Conservation (phyloP, 169 alveolate species). For the Plasmodium blacklocki region DNA sequence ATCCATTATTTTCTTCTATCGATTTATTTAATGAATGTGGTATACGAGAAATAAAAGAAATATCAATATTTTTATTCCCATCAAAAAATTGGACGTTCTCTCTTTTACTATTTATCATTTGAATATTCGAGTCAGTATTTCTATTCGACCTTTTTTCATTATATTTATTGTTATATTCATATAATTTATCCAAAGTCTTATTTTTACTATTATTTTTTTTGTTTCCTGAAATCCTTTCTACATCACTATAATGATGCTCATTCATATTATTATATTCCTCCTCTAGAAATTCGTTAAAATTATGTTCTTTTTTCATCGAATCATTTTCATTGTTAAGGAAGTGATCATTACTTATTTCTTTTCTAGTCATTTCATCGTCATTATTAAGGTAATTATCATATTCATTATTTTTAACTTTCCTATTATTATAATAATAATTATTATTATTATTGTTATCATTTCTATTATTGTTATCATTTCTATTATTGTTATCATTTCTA, state of each 20-base stretch:
- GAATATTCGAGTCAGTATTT: neutral
- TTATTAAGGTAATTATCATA: constrained; percentile 7
- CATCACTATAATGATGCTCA: constrained; percentile 25
- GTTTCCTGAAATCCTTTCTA: constrained; percentile 16
- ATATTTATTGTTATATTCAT: constrained; percentile 14
- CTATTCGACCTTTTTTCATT: neutral
- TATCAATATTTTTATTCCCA: neutral
- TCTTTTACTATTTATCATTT: neutral
- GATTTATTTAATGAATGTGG: constrained; percentile 10
- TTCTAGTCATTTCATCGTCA: neutral
- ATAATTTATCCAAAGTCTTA: constrained; percentile 50
- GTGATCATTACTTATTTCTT: constrained; percentile 9
- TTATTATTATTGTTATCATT: neutral
- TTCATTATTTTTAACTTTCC: neutral
- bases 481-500: neutral
- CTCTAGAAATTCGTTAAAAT: constrained; percentile 72
- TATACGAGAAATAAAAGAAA: neutral
- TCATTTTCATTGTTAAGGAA: constrained; percentile 13
- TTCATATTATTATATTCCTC: constrained; percentile 28
- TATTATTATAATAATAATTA: neutral
- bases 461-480: neutral
- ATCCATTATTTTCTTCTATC: constrained; percentile 29
- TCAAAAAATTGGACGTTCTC: neutral
- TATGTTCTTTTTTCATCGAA: constrained; percentile 46
- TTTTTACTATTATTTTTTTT: neutral